Evolutionary conservation across 306 rosid species (phyloP).

Genomic region (Vigna hirtella): DNA sequence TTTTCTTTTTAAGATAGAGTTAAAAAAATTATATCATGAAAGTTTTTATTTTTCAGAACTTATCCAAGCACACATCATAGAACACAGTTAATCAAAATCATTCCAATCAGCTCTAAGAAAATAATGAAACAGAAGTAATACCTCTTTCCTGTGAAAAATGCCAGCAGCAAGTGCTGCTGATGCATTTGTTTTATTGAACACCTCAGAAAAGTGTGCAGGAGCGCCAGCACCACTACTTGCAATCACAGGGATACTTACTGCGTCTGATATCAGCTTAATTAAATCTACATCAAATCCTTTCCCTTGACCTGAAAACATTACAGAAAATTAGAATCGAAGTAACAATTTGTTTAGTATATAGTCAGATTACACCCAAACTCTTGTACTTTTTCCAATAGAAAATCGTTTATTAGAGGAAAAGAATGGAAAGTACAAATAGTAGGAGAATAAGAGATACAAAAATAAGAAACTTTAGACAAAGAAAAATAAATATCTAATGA

Average conservation of each 20-base stretch:
- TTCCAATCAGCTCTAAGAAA: background rate
- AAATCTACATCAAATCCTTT: constrained; percentile 88
- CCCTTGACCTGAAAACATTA: constrained; percentile 83
- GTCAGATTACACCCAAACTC: background rate
- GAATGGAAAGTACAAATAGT: background rate
- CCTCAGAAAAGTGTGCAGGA: constrained; percentile 84
- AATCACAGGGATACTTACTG: constrained; percentile 91
- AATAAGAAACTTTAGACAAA: background rate
- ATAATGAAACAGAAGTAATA: constrained; percentile 32
- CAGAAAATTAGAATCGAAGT: constrained; percentile 29
- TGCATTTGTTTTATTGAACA: constrained; percentile 75
- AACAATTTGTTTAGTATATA: background rate
- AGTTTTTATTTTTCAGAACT: too few relatives aligned
- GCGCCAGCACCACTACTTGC: constrained; percentile 98
- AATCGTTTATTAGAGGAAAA: background rate
- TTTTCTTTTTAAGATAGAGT: too few relatives aligned
- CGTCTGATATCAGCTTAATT: constrained; percentile 75
- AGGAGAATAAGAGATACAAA: background rate
- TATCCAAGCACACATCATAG: background rate
- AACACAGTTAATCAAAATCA: background rate
- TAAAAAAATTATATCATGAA: too few relatives aligned
- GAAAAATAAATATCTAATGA: background rate
- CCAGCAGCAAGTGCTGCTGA: constrained; percentile 99
- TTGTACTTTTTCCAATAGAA: background rate
- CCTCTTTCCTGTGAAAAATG: constrained; percentile 98